A percentile compares a stretch with the other conserved stretches of the same genome.
These are phyloP conservation scores for Ogataea henricii DNA, from an alignment of 805 yeast genomes.

Conservation along the genomic window DNA sequence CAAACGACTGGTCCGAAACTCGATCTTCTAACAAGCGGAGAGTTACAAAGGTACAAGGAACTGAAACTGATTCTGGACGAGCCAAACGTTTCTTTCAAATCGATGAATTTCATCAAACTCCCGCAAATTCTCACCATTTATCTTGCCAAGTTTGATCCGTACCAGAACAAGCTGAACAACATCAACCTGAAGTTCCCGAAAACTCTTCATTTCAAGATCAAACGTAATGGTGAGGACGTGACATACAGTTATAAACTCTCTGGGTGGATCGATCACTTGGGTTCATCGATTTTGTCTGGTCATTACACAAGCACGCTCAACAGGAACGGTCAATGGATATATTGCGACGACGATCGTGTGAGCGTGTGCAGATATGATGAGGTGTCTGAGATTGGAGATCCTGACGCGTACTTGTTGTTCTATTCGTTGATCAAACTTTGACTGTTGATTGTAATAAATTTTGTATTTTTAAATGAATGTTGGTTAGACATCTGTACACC, in stretches of 20 bases:
- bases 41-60: constrained; percentile 25
- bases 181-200: constrained; percentile 27
- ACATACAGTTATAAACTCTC: constrained; percentile 50
- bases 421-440: constrained; percentile 40
- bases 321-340: constrained; percentile 63
- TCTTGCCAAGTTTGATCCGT: constrained; percentile 34
- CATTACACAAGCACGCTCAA: constrained; percentile 74
- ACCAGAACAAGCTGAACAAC: constrained; percentile 31
- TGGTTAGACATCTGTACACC: background rate
- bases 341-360: constrained; percentile 72
- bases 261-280: constrained; percentile 72
- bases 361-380: constrained; percentile 42
- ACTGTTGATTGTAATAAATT: background rate
- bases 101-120: constrained; percentile 36
- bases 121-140: constrained; percentile 37
- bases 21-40: constrained; percentile 21
- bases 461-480: background rate
- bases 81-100: constrained; percentile 33
- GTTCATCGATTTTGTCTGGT: constrained; percentile 64
- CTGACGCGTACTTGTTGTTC: constrained; percentile 67
- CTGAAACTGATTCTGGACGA: constrained; percentile 20
- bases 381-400: constrained; percentile 31
- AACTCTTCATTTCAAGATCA: constrained; percentile 40
- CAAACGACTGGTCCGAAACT: constrained; percentile 6
- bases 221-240: constrained; percentile 36